These are phyloP conservation scores for Ceratobasidium sp. DNA, from an alignment of 1,284 basidiomycete genomes.

Conservation along the genomic window DNA sequence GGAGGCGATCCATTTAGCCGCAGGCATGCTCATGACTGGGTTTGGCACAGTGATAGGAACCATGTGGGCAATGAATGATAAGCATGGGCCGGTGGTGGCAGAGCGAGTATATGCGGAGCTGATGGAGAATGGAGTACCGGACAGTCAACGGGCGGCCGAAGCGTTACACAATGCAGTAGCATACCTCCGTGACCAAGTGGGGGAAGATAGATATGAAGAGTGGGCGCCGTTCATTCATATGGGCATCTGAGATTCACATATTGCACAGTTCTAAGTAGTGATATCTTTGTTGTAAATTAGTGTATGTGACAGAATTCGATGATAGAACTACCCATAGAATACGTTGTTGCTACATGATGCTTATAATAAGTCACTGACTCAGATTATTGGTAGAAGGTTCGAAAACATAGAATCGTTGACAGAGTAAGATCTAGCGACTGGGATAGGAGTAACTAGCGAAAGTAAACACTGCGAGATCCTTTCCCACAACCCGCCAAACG, in stretches of 20 bases:
- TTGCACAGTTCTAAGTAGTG: too few relatives aligned
- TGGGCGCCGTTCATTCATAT: constrained; percentile 28
- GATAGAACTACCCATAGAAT: too few relatives aligned
- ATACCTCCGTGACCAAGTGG: constrained; percentile 12
- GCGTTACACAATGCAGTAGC: constrained; percentile 21
- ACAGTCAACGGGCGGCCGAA: neutral
- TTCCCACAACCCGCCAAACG: too few relatives aligned
- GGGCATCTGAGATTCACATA: neutral
- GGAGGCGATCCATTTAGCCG: constrained; percentile 28
- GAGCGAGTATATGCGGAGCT: constrained; percentile 8
- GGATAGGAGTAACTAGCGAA: too few relatives aligned
- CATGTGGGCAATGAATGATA: constrained; percentile 30
- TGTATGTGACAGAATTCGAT: too few relatives aligned
- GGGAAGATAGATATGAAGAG: neutral
- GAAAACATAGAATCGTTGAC: too few relatives aligned
- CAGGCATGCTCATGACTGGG: constrained; percentile 32
- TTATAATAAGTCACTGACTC: too few relatives aligned
- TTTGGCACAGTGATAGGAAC: constrained; percentile 28
- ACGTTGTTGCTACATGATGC: too few relatives aligned
- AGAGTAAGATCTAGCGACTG: too few relatives aligned
- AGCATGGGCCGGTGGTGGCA: constrained; percentile 21
- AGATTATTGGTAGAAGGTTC: too few relatives aligned
- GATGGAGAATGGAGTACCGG: neutral
- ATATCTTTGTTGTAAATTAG: too few relatives aligned
- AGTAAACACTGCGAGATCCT: too few relatives aligned